Evolutionary conservation across 169 alveolate genomes (phyloP).

Genomic region (Babesia sp.): DNA sequence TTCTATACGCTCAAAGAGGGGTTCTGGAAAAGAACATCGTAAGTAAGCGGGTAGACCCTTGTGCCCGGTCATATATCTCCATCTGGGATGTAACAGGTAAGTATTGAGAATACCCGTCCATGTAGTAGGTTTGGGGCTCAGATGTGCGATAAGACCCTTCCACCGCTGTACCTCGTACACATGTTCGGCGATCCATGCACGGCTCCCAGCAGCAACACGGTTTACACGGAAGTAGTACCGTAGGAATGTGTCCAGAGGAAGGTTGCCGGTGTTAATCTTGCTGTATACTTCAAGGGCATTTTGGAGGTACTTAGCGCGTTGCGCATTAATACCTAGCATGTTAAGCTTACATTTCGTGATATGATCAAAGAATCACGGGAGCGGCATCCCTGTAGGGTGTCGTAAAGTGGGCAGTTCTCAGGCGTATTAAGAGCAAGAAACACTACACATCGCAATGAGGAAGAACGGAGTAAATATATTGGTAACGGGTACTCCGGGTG

Average conservation of each 20-base stretch:
- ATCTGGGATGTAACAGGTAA: conserved; percentile 73
- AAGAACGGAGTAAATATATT: conserved; percentile 64
- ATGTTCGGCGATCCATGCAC: conserved; percentile 75
- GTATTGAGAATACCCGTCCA: conserved; percentile 75
- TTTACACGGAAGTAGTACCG: conserved; percentile 58
- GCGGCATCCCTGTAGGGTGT: conserved; percentile 11
- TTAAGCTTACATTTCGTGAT: not conserved
- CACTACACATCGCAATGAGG: conserved; percentile 11
- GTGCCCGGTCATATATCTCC: conserved; percentile 80
- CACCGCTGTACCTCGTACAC: conserved; percentile 74
- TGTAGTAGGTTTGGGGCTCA: conserved; percentile 73
- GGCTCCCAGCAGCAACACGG: conserved; percentile 43
- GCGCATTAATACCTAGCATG: conserved; percentile 68
- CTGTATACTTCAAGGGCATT: conserved; percentile 70
- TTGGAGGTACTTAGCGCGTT: conserved; percentile 78
- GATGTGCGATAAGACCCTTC: conserved; percentile 75
- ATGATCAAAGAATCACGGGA: not conserved
- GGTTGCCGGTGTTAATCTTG: conserved; percentile 53
- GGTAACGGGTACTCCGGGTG: conserved; percentile 78
- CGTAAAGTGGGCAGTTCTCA: not conserved
- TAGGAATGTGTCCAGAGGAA: conserved; percentile 62
- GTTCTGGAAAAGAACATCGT: conserved; percentile 84
- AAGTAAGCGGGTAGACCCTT: conserved; percentile 78
- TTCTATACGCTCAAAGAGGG: conserved; percentile 72
- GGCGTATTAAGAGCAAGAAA: not conserved